These are phyloP conservation scores for Kuraishia hungarica DNA, from an alignment of 805 yeast genomes.

Conservation along the genomic window DNA sequence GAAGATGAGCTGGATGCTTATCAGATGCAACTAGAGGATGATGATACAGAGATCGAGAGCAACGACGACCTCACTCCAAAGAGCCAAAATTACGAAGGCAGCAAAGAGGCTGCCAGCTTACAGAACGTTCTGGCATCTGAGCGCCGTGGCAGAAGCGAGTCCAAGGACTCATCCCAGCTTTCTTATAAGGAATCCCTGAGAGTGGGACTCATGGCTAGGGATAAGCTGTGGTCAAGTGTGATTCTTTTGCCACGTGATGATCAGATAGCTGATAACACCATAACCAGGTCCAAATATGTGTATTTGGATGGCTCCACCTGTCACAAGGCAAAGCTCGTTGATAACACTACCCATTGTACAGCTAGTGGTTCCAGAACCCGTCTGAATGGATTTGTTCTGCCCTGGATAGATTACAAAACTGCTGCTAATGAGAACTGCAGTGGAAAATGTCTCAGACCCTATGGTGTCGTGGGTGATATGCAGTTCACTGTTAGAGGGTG, in stretches of 20 bases:
- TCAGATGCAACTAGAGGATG: slow-evolving; percentile 15
- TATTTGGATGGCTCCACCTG: slow-evolving; percentile 23
- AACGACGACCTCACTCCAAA: background rate
- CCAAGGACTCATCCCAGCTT: background rate
- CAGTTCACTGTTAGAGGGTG: slow-evolving; percentile 46
- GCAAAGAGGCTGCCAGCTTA: background rate
- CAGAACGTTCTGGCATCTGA: background rate
- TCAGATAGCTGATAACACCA: slow-evolving; percentile 6
- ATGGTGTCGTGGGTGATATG: slow-evolving; percentile 15
- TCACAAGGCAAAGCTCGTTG: slow-evolving; percentile 15
- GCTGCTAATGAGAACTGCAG: slow-evolving; percentile 11
- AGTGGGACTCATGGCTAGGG: slow-evolving; percentile 34
- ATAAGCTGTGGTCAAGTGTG: slow-evolving; percentile 45
- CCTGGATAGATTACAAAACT: slow-evolving; percentile 15
- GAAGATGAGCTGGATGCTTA: slow-evolving; percentile 25
- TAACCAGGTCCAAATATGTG: slow-evolving; percentile 22
- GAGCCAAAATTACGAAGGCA: background rate
- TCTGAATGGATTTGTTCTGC: slow-evolving; percentile 12
- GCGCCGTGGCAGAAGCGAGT: background rate
- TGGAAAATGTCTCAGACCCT: slow-evolving; percentile 16
- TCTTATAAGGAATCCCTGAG: slow-evolving; percentile 9
- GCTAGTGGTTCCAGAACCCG: slow-evolving; percentile 8
- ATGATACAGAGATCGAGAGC: slow-evolving; percentile 11
- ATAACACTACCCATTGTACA: slow-evolving; percentile 7
- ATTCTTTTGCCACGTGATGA: slow-evolving; percentile 45